phyloP scores from a whole-genome alignment of 441 rosid species.

The Euphorbia schlechtendalii region DNA sequence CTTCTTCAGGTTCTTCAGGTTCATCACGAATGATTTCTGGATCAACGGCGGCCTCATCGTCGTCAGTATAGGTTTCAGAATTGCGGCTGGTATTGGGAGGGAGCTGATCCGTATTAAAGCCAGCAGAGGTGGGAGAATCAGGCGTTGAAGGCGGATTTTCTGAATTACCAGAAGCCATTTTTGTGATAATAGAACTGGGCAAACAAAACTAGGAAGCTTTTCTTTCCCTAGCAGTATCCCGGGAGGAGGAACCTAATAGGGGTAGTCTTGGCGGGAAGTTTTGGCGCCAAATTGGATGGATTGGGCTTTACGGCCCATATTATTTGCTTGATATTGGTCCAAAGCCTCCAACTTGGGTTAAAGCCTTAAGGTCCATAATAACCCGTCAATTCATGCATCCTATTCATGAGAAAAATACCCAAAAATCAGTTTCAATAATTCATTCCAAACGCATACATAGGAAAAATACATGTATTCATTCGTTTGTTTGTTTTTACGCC shows the following conservation, averaged over 20 bases:
- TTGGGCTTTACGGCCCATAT: slow-evolving; percentile 12
- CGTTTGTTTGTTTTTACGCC: too few relatives aligned
- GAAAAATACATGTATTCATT: too few relatives aligned
- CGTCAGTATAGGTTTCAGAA: slow-evolving; percentile 53
- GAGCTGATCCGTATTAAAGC: slow-evolving; percentile 85
- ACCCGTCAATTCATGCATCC: background rate
- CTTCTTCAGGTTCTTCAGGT: slow-evolving; percentile 50
- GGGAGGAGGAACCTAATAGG: too few relatives aligned
- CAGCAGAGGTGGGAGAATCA: slow-evolving; percentile 73
- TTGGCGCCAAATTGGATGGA: slow-evolving; percentile 42
- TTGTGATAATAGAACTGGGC: background rate
- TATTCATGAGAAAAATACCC: background rate
- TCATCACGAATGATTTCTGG: slow-evolving; percentile 59
- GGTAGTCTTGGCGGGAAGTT: slow-evolving; percentile 44
- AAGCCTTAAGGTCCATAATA: background rate
- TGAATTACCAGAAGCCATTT: slow-evolving; percentile 46
- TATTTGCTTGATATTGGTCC: too few relatives aligned
- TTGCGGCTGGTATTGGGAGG: slow-evolving; percentile 57
- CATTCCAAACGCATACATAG: background rate
- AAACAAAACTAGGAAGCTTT: background rate
- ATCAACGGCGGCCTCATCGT: slow-evolving; percentile 91
- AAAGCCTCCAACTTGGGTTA: background rate
- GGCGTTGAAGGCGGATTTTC: slow-evolving; percentile 54
- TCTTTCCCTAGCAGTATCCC: background rate
- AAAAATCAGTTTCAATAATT: too few relatives aligned